phyloP scores from a whole-genome alignment of 1,284 basidiomycete genomes.

The Ceratobasidium papillatum region DNA sequence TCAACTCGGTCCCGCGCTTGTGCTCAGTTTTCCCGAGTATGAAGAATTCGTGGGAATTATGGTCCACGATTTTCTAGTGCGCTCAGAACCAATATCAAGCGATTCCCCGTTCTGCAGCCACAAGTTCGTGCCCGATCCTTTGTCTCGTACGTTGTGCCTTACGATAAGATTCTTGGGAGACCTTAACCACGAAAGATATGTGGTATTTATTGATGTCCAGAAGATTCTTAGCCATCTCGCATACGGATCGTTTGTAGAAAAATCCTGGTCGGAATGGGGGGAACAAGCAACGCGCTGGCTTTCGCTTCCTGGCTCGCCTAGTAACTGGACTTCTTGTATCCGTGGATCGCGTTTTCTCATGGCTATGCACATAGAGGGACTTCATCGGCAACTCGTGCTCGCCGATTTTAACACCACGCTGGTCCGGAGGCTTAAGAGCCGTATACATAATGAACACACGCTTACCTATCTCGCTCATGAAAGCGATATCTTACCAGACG shows the following conservation, averaged over 20 bases:
- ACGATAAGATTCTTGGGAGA: not conserved
- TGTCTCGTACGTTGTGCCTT: not conserved
- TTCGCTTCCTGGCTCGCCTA: not conserved
- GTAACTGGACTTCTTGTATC: not conserved
- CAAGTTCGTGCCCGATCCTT: not conserved
- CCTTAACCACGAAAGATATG: not conserved
- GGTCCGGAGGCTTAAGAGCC: not conserved
- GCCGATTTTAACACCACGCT: not conserved
- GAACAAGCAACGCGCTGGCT: slow-evolving; percentile 18
- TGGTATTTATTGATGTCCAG: not conserved
- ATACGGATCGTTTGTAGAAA: not conserved
- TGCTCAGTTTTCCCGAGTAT: no score
- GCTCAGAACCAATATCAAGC: not conserved
- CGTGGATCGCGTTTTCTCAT: slow-evolving; percentile 5
- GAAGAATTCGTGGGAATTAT: not conserved
- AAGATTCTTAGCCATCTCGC: not conserved
- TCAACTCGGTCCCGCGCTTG: no score
- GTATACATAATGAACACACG: no score
- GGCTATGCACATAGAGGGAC: not conserved
- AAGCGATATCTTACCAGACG: not conserved
- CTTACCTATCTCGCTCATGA: no score
- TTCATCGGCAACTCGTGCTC: not conserved
- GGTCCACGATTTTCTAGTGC: not conserved
- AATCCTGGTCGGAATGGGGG: not conserved
- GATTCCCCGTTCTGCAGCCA: not conserved